A percentile compares a stretch with the other conserved stretches of the same genome.
Evolutionary conservation across 352 stramenopile genomes (phyloP).

Genomic region (Globisporangium camurandrum): DNA sequence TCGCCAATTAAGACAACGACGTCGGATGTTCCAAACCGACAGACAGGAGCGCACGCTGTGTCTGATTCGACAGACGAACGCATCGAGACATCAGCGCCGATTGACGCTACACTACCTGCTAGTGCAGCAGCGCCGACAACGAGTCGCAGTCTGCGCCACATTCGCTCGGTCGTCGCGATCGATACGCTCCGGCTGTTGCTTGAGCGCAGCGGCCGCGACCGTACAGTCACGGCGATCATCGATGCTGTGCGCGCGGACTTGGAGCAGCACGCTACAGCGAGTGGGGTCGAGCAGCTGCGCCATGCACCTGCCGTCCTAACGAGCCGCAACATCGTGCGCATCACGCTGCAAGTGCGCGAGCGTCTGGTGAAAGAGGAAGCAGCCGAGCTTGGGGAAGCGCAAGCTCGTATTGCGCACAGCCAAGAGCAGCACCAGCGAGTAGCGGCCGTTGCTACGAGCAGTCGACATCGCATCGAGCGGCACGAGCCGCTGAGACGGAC

Average conservation of each 20-base stretch:
- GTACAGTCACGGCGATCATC: conserved; percentile 2
- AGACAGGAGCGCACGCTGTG: background rate
- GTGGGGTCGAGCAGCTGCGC: conserved; percentile 6
- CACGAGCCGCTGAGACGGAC: background rate
- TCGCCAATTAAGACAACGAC: too few relatives aligned
- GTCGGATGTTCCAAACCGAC: too few relatives aligned
- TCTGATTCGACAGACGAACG: background rate
- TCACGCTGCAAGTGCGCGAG: conserved; percentile 3
- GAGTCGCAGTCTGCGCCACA: conserved; percentile 5
- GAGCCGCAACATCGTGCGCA: conserved; percentile 10
- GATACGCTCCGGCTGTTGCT: conserved; percentile 13
- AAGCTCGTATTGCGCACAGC: background rate
- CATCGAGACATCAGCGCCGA: background rate
- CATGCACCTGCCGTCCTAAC: conserved; percentile 8
- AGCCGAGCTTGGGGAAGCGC: background rate
- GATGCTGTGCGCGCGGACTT: conserved; percentile 8
- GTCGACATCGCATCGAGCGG: background rate
- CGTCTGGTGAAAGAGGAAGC: background rate
- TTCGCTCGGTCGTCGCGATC: conserved; percentile 10
- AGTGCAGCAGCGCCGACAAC: background rate
- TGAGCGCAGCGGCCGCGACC: background rate
- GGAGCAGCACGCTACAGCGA: conserved; percentile 4
- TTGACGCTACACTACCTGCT: too few relatives aligned
- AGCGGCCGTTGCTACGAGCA: background rate
- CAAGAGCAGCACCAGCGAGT: background rate